phyloP scores from a whole-genome alignment of 2,329 filamentous ascomycete species.

The Cryphonectria nitschkei region DNA sequence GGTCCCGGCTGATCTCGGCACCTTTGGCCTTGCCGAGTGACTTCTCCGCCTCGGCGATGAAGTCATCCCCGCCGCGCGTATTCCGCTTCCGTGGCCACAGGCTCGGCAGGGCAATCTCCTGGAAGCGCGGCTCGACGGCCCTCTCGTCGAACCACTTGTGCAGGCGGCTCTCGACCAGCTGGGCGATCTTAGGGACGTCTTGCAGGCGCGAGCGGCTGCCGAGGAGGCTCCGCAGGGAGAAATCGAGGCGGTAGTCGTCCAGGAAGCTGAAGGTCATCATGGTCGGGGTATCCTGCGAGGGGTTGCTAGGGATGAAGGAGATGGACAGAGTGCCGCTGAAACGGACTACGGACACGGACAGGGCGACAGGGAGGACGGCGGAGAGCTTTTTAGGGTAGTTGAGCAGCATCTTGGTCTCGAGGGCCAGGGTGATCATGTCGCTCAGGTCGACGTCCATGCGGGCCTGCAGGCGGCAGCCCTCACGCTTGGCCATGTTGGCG shows the following conservation, averaged over 20 bases:
- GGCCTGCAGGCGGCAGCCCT: constrained; percentile 82
- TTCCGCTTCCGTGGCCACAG: constrained; percentile 86
- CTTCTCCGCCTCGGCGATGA: constrained; percentile 48
- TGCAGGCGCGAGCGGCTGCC: constrained; percentile 80
- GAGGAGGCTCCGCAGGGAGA: constrained; percentile 78
- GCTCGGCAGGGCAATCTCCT: constrained; percentile 81
- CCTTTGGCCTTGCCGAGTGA: constrained; percentile 59
- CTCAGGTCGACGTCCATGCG: constrained; percentile 96
- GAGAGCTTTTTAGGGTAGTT: constrained; percentile 93
- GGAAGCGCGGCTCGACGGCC: constrained; percentile 82
- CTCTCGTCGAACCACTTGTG: constrained; percentile 89
- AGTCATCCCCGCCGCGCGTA: constrained; percentile 72
- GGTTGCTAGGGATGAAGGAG: constrained; percentile 82
- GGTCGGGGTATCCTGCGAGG: constrained; percentile 72
- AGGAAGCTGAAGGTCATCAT: constrained; percentile 95
- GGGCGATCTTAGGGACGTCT: constrained; percentile 86
- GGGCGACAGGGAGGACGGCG: constrained; percentile 86
- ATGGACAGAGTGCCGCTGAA: constrained; percentile 95
- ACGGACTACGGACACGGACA: constrained; percentile 87
- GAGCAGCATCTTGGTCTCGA: constrained; percentile 91
- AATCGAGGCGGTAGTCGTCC: constrained; percentile 83
- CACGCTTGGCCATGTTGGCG: constrained; percentile 55
- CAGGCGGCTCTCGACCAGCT: constrained; percentile 77
- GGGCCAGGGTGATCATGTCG: constrained; percentile 91
- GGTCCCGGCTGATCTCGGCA: constrained; percentile 55